Evolutionary conservation across 1,284 basidiomycete genomes (phyloP), one percentile per base, ranked within the genome.

Genomic region (Leccinum holopus): DNA sequence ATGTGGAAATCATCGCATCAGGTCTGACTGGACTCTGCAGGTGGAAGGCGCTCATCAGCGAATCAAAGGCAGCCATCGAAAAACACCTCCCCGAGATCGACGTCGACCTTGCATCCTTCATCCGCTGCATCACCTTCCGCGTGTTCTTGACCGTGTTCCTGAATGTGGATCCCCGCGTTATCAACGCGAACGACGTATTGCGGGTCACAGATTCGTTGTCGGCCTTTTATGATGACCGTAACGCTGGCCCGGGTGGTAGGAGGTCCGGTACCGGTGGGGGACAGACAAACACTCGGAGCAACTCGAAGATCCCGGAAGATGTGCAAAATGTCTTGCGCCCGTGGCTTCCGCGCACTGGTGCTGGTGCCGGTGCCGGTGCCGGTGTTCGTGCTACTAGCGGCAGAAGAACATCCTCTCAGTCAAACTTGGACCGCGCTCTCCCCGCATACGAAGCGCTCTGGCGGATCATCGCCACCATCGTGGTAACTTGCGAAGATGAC

Each of bases 401-500:
- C 44, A 47, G n/a, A 18, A 18, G 10, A 47, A 10, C 41, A n/a
- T 47, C n/a, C 2, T 44, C 44, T 61, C 70, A 71, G 1, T 76
- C 80, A 56, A 80, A 83, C 0, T 67, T 87, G 21, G 78, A 86
- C 54, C 79, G 79, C 62, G 75, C 87, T 58, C 79, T 87, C 47
- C 85, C 85, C 0, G 74, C 81, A 1, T 87, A 83, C 76, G 86
- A 87, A 68, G 83, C 82, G 0, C 73, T 86, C 55, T 87, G 86
- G 86, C 79, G 84, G 16, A 79, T 86, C n/a, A 75, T 85, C 55
- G 85, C 85, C 1, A 75, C 77, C 1, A 70, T 78, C 0, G 68
- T 80, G 54, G 69, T 76, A 25, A 61, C 18, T 9, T 73, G 78
- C 59, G 68, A 68, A 32, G 64, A 73, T 1, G 64, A 67, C 7